A percentile compares a stretch with the other conserved stretches of the same genome.
These are phyloP conservation scores for Globisporangium uncinulatum DNA, from an alignment of 352 stramenopile genomes.

Conservation along the genomic window DNA sequence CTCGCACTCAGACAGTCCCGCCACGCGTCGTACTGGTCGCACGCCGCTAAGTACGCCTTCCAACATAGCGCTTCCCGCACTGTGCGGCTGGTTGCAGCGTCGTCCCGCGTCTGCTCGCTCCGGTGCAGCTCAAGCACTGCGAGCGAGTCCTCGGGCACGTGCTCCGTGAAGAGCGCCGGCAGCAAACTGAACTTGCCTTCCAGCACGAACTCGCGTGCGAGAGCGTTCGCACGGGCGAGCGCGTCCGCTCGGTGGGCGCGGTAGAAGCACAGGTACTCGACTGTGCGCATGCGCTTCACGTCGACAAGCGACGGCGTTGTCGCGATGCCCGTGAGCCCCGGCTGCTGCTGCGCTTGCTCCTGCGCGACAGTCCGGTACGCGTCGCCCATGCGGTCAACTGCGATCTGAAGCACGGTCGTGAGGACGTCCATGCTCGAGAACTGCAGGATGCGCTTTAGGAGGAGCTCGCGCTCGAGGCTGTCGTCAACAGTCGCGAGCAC, in stretches of 20 bases:
- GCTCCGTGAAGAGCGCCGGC: slow-evolving; percentile 49
- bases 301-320: slow-evolving; percentile 36
- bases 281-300: slow-evolving; percentile 49
- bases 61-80: slow-evolving; percentile 68
- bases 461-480: slow-evolving; percentile 55
- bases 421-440: slow-evolving; percentile 62
- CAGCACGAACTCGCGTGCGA: slow-evolving; percentile 64
- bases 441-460: slow-evolving; percentile 60
- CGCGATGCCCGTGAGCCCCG: slow-evolving; percentile 14
- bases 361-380: slow-evolving; percentile 22
- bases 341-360: slow-evolving; percentile 19
- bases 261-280: slow-evolving; percentile 79
- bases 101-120: slow-evolving; percentile 24
- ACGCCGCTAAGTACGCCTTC: slow-evolving; percentile 63
- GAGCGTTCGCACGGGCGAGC: slow-evolving; percentile 43
- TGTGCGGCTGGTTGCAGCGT: slow-evolving; percentile 45
- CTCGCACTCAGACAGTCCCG: slow-evolving; percentile 40
- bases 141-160: slow-evolving; percentile 65
- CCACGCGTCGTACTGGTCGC: slow-evolving; percentile 66
- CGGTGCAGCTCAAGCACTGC: slow-evolving; percentile 56
- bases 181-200: slow-evolving; percentile 66
- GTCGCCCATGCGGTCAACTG: slow-evolving; percentile 45
- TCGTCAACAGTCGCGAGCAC: slow-evolving; percentile 58
- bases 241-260: slow-evolving; percentile 57
- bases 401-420: slow-evolving; percentile 47